A percentile compares a stretch with the other conserved stretches of the same genome.
Conservation (phyloP, 306 rosid genomes). For the Inga leiocalycina region DNA sequence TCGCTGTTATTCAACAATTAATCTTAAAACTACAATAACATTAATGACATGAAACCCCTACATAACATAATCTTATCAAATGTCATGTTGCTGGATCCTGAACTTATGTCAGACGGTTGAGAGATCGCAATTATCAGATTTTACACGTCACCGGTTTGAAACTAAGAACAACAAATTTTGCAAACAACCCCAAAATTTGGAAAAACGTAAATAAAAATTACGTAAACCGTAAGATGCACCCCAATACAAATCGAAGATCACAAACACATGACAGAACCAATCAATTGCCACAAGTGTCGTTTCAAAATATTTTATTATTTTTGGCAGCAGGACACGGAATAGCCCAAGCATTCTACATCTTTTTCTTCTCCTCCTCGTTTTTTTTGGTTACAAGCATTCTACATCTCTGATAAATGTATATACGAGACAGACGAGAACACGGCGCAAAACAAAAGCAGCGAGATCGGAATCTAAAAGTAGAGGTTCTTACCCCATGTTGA, state of each 20-base stretch:
- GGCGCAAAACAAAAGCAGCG: not conserved
- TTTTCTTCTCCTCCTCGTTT: no score
- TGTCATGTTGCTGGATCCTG: not conserved
- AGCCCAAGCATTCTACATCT: not conserved
- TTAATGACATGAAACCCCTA: not conserved
- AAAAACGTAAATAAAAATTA: not conserved
- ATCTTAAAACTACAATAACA: not conserved
- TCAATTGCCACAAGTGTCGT: not conserved
- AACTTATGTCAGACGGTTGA: not conserved
- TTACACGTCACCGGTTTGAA: not conserved
- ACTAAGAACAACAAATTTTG: not conserved
- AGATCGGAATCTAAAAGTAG: not conserved
- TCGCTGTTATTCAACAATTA: not conserved
- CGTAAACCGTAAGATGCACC: not conserved
- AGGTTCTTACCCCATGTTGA: conserved; percentile 55
- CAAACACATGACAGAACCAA: not conserved
- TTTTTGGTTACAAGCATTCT: not conserved
- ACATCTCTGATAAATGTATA: not conserved
- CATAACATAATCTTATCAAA: not conserved
- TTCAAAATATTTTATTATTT: not conserved
- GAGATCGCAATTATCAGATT: not conserved
- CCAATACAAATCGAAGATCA: not conserved
- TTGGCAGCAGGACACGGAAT: not conserved
- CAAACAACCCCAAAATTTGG: not conserved
- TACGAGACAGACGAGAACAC: not conserved